These are phyloP conservation scores for Ganoderma sinense DNA, from an alignment of 1,284 basidiomycete species.

Conservation along the genomic window DNA sequence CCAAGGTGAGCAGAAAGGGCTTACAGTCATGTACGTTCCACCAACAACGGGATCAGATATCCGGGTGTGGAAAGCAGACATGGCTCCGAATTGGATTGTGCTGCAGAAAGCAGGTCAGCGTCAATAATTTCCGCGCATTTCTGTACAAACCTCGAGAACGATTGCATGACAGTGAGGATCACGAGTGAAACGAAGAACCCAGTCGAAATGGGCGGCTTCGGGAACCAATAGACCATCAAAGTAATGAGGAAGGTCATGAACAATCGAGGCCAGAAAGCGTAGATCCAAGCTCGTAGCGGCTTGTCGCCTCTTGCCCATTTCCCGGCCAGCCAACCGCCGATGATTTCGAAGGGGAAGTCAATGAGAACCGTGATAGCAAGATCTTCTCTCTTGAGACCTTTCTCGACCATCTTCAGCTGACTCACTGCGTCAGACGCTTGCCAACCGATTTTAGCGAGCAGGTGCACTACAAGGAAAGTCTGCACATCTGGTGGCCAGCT, in stretches of 20 bases:
- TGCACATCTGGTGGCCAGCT: conserved; percentile 78
- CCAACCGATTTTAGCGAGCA: conserved; percentile 96
- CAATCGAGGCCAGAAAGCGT: conserved; percentile 91
- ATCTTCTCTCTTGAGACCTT: conserved; percentile 95
- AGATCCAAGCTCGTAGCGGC: conserved; percentile 88
- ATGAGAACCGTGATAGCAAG: conserved; percentile 94
- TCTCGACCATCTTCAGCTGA: conserved; percentile 95
- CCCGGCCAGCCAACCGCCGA: conserved; percentile 96
- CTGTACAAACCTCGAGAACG: conserved; percentile 76
- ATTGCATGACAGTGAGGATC: conserved; percentile 83
- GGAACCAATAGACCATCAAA: conserved; percentile 87
- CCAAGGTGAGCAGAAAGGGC: conserved; percentile 34
- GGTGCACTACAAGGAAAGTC: conserved; percentile 86
- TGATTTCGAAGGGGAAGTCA: conserved; percentile 98
- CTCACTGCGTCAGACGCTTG: conserved; percentile 95
- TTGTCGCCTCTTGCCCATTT: conserved; percentile 86
- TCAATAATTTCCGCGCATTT: background rate
- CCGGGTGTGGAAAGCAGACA: conserved; percentile 97
- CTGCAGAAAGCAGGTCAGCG: conserved; percentile 47
- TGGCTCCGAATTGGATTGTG: conserved; percentile 98
- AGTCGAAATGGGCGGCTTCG: conserved; percentile 74
- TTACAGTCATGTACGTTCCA: conserved; percentile 97
- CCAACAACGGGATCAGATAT: conserved; percentile 98
- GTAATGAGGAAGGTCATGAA: conserved; percentile 79
- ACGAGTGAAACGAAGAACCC: conserved; percentile 87